Percentiles rank a stretch among this genome's conserved stretches.
These are phyloP conservation scores for Colletotrichum zoysiae DNA, from an alignment of 2,329 filamentous ascomycete species.

Conservation along the genomic window DNA sequence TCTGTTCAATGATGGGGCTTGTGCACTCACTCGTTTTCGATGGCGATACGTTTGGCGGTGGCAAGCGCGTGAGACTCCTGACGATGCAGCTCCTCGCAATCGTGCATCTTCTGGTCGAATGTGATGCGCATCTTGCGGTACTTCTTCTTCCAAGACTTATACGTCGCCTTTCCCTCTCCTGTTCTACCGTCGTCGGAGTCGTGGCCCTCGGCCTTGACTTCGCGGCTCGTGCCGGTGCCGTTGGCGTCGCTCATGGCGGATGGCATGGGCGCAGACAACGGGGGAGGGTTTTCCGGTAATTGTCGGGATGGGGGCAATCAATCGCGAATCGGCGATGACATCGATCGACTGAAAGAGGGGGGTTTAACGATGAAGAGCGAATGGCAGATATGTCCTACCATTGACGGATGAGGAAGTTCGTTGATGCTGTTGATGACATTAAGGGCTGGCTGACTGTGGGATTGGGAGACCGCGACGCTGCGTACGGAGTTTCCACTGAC, in stretches of 20 bases:
- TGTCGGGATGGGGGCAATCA: constrained; percentile 14
- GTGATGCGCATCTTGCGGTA: constrained; percentile 89
- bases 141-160: constrained; percentile 89
- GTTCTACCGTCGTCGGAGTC: constrained; percentile 50
- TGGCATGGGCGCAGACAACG: constrained; percentile 24
- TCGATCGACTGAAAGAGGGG: constrained; percentile 11
- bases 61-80: constrained; percentile 84
- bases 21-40: constrained; percentile 87
- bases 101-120: constrained; percentile 82
- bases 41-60: constrained; percentile 84
- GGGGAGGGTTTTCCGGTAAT: constrained; percentile 9
- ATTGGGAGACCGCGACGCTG: constrained; percentile 13
- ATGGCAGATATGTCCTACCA: constrained; percentile 7
- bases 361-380: neutral
- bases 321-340: neutral
- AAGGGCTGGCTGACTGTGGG: constrained; percentile 7
- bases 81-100: constrained; percentile 85
- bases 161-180: constrained; percentile 63
- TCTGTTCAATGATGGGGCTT: constrained; percentile 32
- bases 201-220: constrained; percentile 59
- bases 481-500: constrained; percentile 28
- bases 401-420: constrained; percentile 5
- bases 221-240: constrained; percentile 45
- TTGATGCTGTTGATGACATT: constrained; percentile 32
- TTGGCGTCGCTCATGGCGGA: constrained; percentile 49